Conservation (phyloP, 352 stramenopile species). For the Elongisporangium prolatum region DNA sequence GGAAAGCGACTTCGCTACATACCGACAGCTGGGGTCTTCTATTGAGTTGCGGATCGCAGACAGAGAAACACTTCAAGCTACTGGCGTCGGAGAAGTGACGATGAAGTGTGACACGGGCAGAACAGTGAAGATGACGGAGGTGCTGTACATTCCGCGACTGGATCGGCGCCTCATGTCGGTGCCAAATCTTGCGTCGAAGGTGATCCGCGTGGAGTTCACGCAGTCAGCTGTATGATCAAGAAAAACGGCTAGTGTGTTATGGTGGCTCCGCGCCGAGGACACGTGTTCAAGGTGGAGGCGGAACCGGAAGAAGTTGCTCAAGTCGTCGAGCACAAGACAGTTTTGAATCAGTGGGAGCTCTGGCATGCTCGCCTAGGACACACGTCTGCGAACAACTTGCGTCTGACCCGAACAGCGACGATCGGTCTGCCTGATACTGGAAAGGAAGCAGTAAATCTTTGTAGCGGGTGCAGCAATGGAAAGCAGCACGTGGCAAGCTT, state of each 20-base stretch:
- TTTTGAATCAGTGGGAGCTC: constrained; percentile 13
- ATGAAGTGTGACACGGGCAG: constrained; percentile 2
- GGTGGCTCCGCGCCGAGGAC: constrained; percentile 11
- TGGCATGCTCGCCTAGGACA: constrained; percentile 16
- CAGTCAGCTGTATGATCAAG: constrained; percentile 5
- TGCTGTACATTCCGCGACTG: constrained; percentile 10
- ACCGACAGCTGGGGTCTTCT: not conserved
- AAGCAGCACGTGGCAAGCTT: constrained; percentile 12
- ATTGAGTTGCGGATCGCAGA: constrained; percentile 14
- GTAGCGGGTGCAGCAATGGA: constrained; percentile 10
- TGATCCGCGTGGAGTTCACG: constrained; percentile 10
- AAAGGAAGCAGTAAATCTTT: too few species aligned
- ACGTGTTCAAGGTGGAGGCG: constrained; percentile 12
- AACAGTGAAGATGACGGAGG: constrained; percentile 6
- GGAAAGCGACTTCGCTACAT: constrained; percentile 9
- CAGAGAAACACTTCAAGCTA: constrained; percentile 6
- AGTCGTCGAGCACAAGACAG: constrained; percentile 3
- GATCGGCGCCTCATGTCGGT: constrained; percentile 15
- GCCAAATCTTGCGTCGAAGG: constrained; percentile 6
- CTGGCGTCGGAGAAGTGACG: constrained; percentile 1
- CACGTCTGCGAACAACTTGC: constrained; percentile 2
- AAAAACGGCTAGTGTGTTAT: constrained; percentile 6
- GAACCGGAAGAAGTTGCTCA: constrained; percentile 6
- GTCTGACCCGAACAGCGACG: too few species aligned
- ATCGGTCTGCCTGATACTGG: too few species aligned